phyloP scores from a whole-genome alignment of 345 rosid genomes.

The Murraya koenigii region DNA sequence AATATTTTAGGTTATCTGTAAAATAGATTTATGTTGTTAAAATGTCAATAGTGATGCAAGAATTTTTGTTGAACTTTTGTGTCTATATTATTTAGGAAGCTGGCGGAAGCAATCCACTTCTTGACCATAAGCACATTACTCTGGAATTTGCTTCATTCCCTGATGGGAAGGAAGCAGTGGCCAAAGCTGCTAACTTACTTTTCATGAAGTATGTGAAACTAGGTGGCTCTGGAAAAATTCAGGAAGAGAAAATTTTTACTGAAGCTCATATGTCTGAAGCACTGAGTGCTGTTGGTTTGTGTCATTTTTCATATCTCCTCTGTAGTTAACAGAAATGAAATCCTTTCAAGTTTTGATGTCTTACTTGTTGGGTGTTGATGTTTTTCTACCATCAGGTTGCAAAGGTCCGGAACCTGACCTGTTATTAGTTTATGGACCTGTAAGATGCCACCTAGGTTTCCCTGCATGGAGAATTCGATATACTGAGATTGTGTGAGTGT shows the following conservation, averaged over 20 bases:
- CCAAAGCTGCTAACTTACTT: slow-evolving; percentile 80
- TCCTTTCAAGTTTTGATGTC: slow-evolving; percentile 10
- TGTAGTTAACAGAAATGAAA: neutral
- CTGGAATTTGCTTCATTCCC: slow-evolving; percentile 71
- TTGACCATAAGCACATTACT: slow-evolving; percentile 31
- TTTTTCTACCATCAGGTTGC: slow-evolving; percentile 47
- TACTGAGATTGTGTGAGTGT: slow-evolving; percentile 77
- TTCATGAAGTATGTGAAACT: slow-evolving; percentile 44
- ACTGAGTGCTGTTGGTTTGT: slow-evolving; percentile 66
- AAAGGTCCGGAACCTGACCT: slow-evolving; percentile 75
- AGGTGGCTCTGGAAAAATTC: slow-evolving; percentile 29
- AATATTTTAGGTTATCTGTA: neutral
- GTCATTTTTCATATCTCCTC: slow-evolving; percentile 13
- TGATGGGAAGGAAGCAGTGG: slow-evolving; percentile 83
- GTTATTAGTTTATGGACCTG: slow-evolving; percentile 80
- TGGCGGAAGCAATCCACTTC: slow-evolving; percentile 27
- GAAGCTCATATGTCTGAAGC: slow-evolving; percentile 72
- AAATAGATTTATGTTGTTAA: neutral
- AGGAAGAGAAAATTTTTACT: slow-evolving; percentile 51
- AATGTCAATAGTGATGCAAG: slow-evolving; percentile 7
- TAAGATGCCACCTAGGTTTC: slow-evolving; percentile 86
- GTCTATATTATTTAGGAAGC: slow-evolving; percentile 41
- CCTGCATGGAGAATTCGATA: slow-evolving; percentile 93
- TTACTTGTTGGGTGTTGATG: neutral
- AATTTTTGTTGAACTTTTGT: neutral